phyloP scores from a whole-genome alignment of 2,329 filamentous ascomycete species.

The Penicillium olsonii region DNA sequence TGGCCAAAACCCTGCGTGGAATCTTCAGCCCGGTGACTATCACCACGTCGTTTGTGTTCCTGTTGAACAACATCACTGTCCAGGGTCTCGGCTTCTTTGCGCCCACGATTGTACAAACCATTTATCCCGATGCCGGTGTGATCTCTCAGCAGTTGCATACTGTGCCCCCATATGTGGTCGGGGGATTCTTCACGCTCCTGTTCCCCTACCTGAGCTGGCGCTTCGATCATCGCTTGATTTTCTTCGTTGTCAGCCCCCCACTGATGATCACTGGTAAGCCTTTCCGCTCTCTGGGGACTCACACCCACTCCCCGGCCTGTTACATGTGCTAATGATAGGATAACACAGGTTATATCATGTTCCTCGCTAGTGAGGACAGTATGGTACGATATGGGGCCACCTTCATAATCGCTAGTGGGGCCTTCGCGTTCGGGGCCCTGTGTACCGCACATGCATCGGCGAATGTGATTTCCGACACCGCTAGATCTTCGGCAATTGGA shows the following conservation, averaged over 20 bases:
- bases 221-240: constrained; percentile 60
- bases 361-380: constrained; percentile 57
- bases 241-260: constrained; percentile 62
- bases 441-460: constrained; percentile 68
- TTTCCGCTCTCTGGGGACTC: background rate
- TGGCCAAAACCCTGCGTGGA: constrained; percentile 60
- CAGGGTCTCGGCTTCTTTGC: constrained; percentile 70
- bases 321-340: background rate
- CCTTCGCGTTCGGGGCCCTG: constrained; percentile 65
- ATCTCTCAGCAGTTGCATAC: constrained; percentile 69
- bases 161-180: constrained; percentile 70
- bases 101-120: constrained; percentile 69
- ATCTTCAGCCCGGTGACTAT: constrained; percentile 66
- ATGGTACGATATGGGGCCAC: constrained; percentile 68
- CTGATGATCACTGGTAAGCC: constrained; percentile 60
- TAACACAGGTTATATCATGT: constrained; percentile 62
- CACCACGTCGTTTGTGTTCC: constrained; percentile 59
- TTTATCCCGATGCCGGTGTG: constrained; percentile 61
- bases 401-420: constrained; percentile 67
- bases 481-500: constrained; percentile 66
- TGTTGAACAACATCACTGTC: constrained; percentile 70
- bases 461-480: constrained; percentile 71
- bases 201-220: constrained; percentile 64
- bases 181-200: constrained; percentile 64
- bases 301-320: background rate